Evolutionary conservation across 805 yeast genomes (phyloP).

Genomic region (Zygosaccharomyces lentus): DNA sequence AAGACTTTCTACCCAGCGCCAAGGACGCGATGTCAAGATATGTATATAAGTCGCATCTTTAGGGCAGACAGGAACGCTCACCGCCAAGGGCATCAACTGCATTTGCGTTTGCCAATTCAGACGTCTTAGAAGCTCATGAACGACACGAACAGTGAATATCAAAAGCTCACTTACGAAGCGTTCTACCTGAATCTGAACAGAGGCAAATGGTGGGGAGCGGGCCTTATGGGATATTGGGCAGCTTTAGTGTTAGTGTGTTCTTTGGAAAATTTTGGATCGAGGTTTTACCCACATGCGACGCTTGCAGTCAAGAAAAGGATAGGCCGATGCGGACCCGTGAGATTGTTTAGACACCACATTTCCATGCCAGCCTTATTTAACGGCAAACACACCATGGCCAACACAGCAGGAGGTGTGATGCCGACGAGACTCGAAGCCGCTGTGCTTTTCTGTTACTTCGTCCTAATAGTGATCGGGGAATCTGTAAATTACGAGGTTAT

Average conservation of each 20-base stretch:
- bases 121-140: neutral
- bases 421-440: slow-evolving; percentile 19
- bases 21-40: too few relatives aligned
- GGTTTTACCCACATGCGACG: slow-evolving; percentile 37
- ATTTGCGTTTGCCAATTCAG: too few relatives aligned
- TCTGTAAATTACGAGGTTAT: slow-evolving; percentile 6
- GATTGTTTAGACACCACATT: slow-evolving; percentile 12
- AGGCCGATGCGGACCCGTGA: neutral
- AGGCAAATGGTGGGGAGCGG: slow-evolving; percentile 45
- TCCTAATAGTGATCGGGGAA: slow-evolving; percentile 13
- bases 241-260: slow-evolving; percentile 40
- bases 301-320: slow-evolving; percentile 30
- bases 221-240: slow-evolving; percentile 47
- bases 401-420: slow-evolving; percentile 8
- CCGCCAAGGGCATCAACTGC: too few relatives aligned
- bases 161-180: slow-evolving; percentile 8
- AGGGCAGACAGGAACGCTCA: too few relatives aligned
- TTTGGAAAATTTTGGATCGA: slow-evolving; percentile 39
- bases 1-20: too few relatives aligned
- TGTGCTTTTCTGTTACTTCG: slow-evolving; percentile 11
- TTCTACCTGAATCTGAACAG: slow-evolving; percentile 33
- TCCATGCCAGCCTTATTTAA: slow-evolving; percentile 12
- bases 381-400: slow-evolving; percentile 5
- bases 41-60: too few relatives aligned
- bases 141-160: neutral